Percentiles rank a stretch among this genome's conserved stretches.
Conservation (phyloP, 768 basidiomycete genomes). For the Leccinum barrowsii region DNA sequence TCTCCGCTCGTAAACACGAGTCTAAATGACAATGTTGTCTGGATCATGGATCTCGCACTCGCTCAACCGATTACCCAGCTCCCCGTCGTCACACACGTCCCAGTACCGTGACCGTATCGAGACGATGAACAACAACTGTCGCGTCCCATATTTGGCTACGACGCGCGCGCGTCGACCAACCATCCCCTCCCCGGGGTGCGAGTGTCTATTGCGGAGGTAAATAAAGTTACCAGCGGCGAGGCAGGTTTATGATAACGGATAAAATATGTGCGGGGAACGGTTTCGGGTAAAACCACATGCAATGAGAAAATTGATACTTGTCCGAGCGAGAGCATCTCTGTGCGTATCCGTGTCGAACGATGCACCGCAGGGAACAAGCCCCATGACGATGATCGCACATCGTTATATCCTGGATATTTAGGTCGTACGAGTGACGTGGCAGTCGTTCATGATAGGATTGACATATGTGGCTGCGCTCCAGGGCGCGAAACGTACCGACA, state of each 20-base stretch:
- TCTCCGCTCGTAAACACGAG: no score
- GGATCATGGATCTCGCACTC: not conserved
- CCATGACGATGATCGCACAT: not conserved
- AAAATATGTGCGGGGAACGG: conserved; percentile 20
- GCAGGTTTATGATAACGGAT: conserved; percentile 16
- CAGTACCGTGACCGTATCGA: conserved; percentile 42
- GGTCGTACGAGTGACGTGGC: conserved; percentile 5
- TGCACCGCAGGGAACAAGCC: conserved; percentile 8
- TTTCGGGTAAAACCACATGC: not conserved
- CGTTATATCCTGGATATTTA: conserved; percentile 10
- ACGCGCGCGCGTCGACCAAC: conserved; percentile 60
- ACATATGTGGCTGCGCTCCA: not conserved
- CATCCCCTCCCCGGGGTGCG: conserved; percentile 59
- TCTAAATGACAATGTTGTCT: no score
- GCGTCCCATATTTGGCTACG: conserved; percentile 51
- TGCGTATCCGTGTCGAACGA: not conserved
- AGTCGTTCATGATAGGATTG: conserved; percentile 3
- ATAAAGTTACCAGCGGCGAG: conserved; percentile 12
- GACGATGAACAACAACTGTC: conserved; percentile 19
- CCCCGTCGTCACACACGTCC: conserved; percentile 72
- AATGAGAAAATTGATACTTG: not conserved
- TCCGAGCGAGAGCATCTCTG: no score
- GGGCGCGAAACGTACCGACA: not conserved
- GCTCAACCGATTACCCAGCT: conserved; percentile 40
- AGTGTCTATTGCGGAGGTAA: no score